Conservation (phyloP, 352 stramenopile species). For the Phytopythium cucurbitacearum region DNA sequence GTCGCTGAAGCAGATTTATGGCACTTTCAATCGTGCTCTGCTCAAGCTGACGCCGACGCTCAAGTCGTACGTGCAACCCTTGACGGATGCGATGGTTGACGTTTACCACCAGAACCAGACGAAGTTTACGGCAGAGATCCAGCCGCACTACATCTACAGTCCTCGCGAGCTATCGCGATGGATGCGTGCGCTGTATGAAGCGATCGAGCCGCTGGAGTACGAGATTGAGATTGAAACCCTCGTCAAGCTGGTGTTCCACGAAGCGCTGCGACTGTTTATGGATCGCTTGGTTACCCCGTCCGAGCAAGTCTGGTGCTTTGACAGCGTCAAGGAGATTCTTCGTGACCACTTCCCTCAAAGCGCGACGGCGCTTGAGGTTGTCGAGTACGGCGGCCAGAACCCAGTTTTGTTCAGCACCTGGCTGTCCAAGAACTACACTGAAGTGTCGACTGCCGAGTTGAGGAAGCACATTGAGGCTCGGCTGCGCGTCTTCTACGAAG, state of each 20-base stretch:
- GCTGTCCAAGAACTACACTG: constrained; percentile 96
- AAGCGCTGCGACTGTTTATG: constrained; percentile 98
- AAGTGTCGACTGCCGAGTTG: constrained; percentile 91
- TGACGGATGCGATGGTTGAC: constrained; percentile 99
- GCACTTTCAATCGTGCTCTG: constrained; percentile 98
- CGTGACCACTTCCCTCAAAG: constrained; percentile 82
- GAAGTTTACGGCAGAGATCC: constrained; percentile 91
- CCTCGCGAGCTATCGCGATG: constrained; percentile 98
- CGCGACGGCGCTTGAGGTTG: constrained; percentile 58
- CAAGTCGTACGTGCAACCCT: constrained; percentile 92
- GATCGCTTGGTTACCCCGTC: constrained; percentile 97
- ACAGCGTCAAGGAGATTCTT: constrained; percentile 80
- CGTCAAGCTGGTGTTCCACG: constrained; percentile 97
- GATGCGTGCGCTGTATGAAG: constrained; percentile 98
- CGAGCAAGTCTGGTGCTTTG: constrained; percentile 96
- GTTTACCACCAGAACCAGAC: constrained; percentile 97
- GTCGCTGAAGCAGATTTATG: constrained; percentile 98
- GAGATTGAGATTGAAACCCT: constrained; percentile 95
- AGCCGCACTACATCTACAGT: constrained; percentile 99
- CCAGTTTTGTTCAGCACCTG: constrained; percentile 98
- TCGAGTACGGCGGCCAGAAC: constrained; percentile 79
- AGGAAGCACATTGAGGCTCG: constrained; percentile 96
- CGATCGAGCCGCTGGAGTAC: constrained; percentile 94
- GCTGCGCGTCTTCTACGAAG: constrained; percentile 99
- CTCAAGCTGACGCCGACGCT: constrained; percentile 98